A percentile compares a stretch with the other conserved stretches of the same genome.
Conservation (phyloP, 345 rosid genomes). For the Brassica napus region DNA sequence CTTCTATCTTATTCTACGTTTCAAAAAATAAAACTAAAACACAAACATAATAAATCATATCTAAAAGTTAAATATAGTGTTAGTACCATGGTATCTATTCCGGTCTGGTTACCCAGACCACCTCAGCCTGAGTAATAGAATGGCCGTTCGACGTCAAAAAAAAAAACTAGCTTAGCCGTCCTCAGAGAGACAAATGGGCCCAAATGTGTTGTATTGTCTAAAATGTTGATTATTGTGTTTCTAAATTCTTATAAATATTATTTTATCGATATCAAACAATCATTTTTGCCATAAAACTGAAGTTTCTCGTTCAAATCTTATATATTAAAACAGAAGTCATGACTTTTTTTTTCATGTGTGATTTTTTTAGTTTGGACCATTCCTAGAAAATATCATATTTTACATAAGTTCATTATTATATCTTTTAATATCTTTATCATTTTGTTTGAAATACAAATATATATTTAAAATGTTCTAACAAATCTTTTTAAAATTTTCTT, state of each 20-base stretch:
- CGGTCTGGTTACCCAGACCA: no score
- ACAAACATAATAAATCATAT: not conserved
- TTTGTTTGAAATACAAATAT: no score
- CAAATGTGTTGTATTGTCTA: slow-evolving; percentile 34
- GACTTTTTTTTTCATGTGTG: no score
- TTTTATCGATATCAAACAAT: not conserved
- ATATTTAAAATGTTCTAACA: no score
- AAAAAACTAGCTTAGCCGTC: not conserved
- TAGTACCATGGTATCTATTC: not conserved
- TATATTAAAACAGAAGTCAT: no score
- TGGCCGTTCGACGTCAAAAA: no score
- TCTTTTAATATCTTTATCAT: no score
- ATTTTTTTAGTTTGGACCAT: no score
- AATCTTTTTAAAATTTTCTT: no score
- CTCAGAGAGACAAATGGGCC: slow-evolving; percentile 9
- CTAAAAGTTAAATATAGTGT: not conserved
- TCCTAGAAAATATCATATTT: no score
- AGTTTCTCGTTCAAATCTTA: not conserved
- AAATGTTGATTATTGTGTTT: slow-evolving; percentile 3
- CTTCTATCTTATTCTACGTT: not conserved
- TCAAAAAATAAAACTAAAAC: not conserved
- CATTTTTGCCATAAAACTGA: not conserved
- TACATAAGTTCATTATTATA: no score
- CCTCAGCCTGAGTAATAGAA: no score
- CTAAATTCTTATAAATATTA: not conserved